These are phyloP conservation scores for Pseudonitzschia pungens DNA, from an alignment of 108 stramenopile species.

Conservation along the genomic window DNA sequence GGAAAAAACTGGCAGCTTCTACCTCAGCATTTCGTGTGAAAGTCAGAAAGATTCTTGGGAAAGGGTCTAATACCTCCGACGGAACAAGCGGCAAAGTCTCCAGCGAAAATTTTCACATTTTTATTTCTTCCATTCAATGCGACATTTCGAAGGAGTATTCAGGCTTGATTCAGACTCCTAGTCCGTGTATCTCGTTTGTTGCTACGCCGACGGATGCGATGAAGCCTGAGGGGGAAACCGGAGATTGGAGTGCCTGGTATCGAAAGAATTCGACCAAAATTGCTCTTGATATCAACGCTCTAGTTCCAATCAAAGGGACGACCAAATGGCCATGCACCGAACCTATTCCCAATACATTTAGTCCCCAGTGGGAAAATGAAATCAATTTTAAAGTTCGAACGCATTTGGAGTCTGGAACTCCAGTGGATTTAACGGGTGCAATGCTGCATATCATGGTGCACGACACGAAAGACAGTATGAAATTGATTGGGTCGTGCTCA, in stretches of 20 bases:
- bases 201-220: constrained; percentile 33
- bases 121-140: constrained; percentile 30
- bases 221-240: constrained; percentile 6
- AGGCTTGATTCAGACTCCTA: constrained; percentile 16
- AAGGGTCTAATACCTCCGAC: too few species aligned
- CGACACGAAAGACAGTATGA: constrained; percentile 25
- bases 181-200: constrained; percentile 39
- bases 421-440: constrained; percentile 47
- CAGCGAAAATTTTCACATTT: constrained; percentile 19
- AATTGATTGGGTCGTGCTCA: constrained; percentile 29
- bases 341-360: constrained; percentile 17
- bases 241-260: not conserved
- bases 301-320: too few species aligned
- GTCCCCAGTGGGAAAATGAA: constrained; percentile 38
- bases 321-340: constrained; percentile 38
- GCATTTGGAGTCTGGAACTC: constrained; percentile 28
- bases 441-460: constrained; percentile 36
- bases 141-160: constrained; percentile 17
- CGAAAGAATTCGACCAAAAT: not conserved
- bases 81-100: too few species aligned
- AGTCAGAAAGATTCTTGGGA: too few species aligned
- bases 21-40: too few species aligned
- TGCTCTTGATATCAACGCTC: too few species aligned
- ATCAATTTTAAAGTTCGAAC: constrained; percentile 32
- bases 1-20: too few species aligned